phyloP scores from a whole-genome alignment of 2,329 filamentous ascomycete genomes.

The Botryosphaeria dothidea region DNA sequence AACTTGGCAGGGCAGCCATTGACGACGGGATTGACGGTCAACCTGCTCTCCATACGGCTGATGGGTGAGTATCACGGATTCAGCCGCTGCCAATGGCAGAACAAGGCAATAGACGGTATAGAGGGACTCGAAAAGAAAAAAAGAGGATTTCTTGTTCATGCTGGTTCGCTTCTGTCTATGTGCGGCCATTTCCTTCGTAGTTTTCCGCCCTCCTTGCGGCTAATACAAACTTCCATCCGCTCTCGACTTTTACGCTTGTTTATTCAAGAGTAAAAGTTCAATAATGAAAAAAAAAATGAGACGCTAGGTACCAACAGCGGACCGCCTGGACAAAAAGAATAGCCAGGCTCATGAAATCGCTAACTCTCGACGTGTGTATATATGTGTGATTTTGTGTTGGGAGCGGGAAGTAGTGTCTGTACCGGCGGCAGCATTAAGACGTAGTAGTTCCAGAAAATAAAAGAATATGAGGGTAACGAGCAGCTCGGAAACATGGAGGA shows the following conservation, averaged over 20 bases:
- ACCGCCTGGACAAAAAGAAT: not conserved
- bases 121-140: not conserved
- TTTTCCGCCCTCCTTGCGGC: not conserved
- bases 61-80: too few relatives aligned
- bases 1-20: too few relatives aligned
- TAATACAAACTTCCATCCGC: too few relatives aligned
- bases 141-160: not conserved
- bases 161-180: not conserved
- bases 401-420: not conserved
- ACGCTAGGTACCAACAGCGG: not conserved
- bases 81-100: not conserved
- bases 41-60: too few relatives aligned
- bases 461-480: not conserved
- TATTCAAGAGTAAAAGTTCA: not conserved
- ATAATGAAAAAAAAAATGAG: not conserved
- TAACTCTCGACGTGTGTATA: not conserved
- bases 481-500: not conserved
- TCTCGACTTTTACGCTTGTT: too few relatives aligned
- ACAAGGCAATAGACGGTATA: not conserved
- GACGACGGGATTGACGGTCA: too few relatives aligned
- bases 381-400: not conserved
- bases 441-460: not conserved
- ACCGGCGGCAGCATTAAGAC: slow-evolving; percentile 5
- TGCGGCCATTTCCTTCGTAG: not conserved
- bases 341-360: not conserved